Evolutionary conservation across 768 basidiomycete genomes (phyloP), one percentile per base, ranked within the genome.

Genomic region (Obba rivulosa): DNA sequence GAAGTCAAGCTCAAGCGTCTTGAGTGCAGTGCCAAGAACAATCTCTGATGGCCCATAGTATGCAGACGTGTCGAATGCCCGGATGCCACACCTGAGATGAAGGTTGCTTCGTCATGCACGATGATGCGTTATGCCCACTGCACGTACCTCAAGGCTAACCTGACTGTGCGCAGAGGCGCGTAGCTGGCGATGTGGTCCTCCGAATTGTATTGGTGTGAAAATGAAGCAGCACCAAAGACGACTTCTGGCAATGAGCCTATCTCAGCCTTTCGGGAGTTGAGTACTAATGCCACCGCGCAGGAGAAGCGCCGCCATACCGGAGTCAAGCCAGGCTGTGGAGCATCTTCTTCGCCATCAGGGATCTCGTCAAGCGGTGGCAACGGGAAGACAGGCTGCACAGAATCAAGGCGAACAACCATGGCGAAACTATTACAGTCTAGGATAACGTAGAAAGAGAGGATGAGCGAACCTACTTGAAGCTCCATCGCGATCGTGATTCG

Each of bases 1-100:
- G 58, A 87, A 92, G 57, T 88, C 85, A 41, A 64, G 63, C 43
- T 72, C 69, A 21, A 94, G 66, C 0, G 76, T 68, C 43, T 78
- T 64, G 28, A 90, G 68, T 16, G 79, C 78, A 45, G 77, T 77
- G 34, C 92, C 87, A 38, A 91, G 68, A 0, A 92, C 71, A 53
- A 81, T 75, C 66, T 93, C 91, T 0, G 90, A 90, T 4, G 79
- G 76, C 10, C 85, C 87, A 58, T 93, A 93, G 61, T 80, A 88
- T 5, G 81, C 77, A 11, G 88, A 77, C 2, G 91, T 93, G 64
- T 94, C 91, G 59, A 94, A 87, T 0, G 85, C 84, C 28, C 66
- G 66, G 47, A 93, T 83, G 22, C 89, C 91, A 67, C 90, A 92
- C 36, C 91, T 91, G 49, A 36, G 34, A 34, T n/a, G 50, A 21